Evolutionary conservation across 208 protist species (phyloP), one percentile per base, ranked within the genome.

Genomic region (Trypanosoma vivax): DNA sequence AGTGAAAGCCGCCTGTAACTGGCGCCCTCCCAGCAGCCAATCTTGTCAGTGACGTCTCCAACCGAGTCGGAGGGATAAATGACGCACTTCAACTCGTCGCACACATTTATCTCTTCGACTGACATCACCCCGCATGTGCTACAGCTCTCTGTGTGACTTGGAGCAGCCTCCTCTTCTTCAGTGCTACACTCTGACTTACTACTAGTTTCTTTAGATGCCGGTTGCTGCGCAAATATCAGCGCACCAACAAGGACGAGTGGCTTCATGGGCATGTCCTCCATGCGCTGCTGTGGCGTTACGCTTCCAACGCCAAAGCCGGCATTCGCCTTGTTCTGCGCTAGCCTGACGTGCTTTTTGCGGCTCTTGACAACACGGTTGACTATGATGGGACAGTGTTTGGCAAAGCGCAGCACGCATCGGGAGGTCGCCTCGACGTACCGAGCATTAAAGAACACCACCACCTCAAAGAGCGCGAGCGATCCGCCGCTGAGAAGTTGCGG

Each of bases 261-360:
- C 54, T 92, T 92, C 81, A 92, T 83, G 14, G 66, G 43, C 80
- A 92, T 89, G 45, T 87, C 81, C 42, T 92, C 85, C 23, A 92
- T 76, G n/a, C 73, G 66, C 70, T 89, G 77, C 21, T 77, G 49
- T 3, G 48, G 59, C 24, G 80, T 75, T 19, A 70, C 66, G 10
- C 39, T 43, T 1, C 84, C 80, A 0, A 78, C 88, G 31, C 73
- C 81, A 34, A 92, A 60, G 3, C 84, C 84, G 2, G 51, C 42
- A 29, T 51, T 65, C 1, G 70, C 50, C 28, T 72, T 73, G n/a
- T 66, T 79, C 11, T 50, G 40, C 35, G 48, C 43, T 38, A 73
- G 59, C 60, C 65, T 43, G 5, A 86, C 50, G 63, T 77, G 59
- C 56, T 60, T 76, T 14, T 64, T 71, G 2, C 85, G 65, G 21